Evolutionary conservation across 2,329 filamentous ascomycete species (phyloP).

Genomic region (Paraphoma chrysanthemicola): DNA sequence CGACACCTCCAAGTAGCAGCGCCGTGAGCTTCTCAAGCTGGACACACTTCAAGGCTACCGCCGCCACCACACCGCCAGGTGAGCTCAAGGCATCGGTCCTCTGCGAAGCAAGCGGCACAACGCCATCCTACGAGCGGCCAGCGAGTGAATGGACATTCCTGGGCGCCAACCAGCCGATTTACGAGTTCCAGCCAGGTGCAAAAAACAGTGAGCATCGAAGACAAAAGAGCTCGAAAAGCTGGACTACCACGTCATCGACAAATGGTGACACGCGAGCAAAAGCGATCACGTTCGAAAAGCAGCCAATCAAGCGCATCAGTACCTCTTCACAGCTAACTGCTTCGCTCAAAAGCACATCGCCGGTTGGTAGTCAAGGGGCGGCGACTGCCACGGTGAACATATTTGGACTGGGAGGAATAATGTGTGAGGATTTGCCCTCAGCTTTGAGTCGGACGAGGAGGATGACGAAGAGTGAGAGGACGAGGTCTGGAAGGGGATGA

Average conservation of each 20-base stretch:
- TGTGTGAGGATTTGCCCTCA: slow-evolving; percentile 25
- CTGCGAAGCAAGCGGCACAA: slow-evolving; percentile 22
- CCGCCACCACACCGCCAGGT: slow-evolving; percentile 10
- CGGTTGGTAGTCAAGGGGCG: slow-evolving; percentile 7
- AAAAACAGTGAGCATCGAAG: slow-evolving; percentile 4
- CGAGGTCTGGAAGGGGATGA: neutral
- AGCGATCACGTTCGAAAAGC: slow-evolving; percentile 20
- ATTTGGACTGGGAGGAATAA: slow-evolving; percentile 12
- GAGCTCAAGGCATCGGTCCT: slow-evolving; percentile 29
- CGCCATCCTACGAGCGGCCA: slow-evolving; percentile 26
- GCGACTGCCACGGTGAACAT: slow-evolving; percentile 8
- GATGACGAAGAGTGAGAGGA: slow-evolving; percentile 10
- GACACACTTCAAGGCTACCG: slow-evolving; percentile 21
- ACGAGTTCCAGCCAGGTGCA: neutral
- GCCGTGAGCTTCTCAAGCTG: slow-evolving; percentile 27
- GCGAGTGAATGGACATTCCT: slow-evolving; percentile 24
- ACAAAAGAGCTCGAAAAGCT: slow-evolving; percentile 6
- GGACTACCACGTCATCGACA: neutral
- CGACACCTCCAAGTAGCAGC: neutral
- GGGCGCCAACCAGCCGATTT: slow-evolving; percentile 18
- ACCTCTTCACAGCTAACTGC: slow-evolving; percentile 27
- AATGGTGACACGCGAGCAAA: slow-evolving; percentile 6
- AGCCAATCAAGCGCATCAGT: slow-evolving; percentile 18
- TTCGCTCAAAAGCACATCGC: slow-evolving; percentile 12
- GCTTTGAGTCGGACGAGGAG: slow-evolving; percentile 31